Evolutionary conservation across 2,329 filamentous ascomycete genomes (phyloP).

Genomic region (Cadophora gregata): DNA sequence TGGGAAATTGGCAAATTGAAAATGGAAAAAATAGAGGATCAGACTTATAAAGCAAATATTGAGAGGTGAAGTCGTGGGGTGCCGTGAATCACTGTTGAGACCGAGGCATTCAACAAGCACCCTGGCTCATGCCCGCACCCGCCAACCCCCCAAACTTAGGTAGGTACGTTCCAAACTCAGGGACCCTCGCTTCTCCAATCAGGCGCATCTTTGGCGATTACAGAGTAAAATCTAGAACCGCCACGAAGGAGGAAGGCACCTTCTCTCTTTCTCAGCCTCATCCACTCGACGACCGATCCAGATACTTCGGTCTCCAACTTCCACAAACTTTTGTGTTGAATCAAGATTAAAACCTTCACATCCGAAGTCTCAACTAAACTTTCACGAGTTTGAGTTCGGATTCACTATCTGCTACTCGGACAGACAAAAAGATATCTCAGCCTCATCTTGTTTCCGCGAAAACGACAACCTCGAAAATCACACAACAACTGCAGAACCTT

Average conservation of each 20-base stretch:
- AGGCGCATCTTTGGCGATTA: constrained; percentile 13
- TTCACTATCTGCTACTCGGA: constrained; percentile 1
- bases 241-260: constrained; percentile 4
- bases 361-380: neutral
- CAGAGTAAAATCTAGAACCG: constrained; percentile 27
- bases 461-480: constrained; percentile 13
- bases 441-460: constrained; percentile 25
- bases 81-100: constrained; percentile 3
- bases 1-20: neutral
- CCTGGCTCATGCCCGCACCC: constrained; percentile 5
- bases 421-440: constrained; percentile 19
- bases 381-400: neutral
- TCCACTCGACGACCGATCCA: constrained; percentile 2
- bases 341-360: neutral
- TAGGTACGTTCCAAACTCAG: constrained; percentile 6
- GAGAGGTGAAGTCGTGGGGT: neutral
- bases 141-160: too few relatives aligned
- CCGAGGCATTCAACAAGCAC: constrained; percentile 19
- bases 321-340: neutral
- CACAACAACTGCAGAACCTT: neutral
- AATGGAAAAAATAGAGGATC: neutral
- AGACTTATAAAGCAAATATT: neutral
- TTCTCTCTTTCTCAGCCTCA: constrained; percentile 27
- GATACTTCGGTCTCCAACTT: neutral
- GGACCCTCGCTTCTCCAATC: constrained; percentile 6